These are phyloP conservation scores for Fistulina hepatica DNA, from an alignment of 1,284 basidiomycete genomes.

Conservation along the genomic window DNA sequence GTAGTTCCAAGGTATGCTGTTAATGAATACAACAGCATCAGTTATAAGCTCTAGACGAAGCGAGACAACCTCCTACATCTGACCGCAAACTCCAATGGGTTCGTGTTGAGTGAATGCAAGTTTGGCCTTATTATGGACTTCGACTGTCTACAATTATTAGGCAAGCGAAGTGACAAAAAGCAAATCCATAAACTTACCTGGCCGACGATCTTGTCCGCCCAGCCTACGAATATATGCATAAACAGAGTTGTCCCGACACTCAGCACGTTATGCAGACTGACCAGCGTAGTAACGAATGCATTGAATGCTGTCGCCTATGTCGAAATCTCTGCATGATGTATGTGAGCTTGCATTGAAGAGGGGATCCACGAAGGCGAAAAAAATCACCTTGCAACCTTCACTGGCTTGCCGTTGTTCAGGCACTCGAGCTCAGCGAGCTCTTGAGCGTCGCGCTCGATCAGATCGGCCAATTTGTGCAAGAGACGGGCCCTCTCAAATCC, in stretches of 20 bases:
- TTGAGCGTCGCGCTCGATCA: constrained; percentile 80
- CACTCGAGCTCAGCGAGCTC: constrained; percentile 70
- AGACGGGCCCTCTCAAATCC: constrained; percentile 73
- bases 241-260: background rate
- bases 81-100: constrained; percentile 88
- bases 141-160: constrained; percentile 48
- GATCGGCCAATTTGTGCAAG: constrained; percentile 80
- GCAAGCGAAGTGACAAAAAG: background rate
- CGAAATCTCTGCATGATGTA: constrained; percentile 52
- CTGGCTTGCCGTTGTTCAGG: constrained; percentile 79
- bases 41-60: constrained; percentile 5
- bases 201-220: constrained; percentile 61
- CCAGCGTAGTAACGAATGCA: constrained; percentile 77
- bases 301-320: constrained; percentile 73
- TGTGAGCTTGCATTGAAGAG: constrained; percentile 5
- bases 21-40: constrained; percentile 5
- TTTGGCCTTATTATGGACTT: constrained; percentile 72
- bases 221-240: constrained; percentile 21
- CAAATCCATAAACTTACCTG: constrained; percentile 30
- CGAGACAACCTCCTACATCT: constrained; percentile 54
- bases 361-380: constrained; percentile 9
- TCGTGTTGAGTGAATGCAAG: constrained; percentile 84
- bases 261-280: constrained; percentile 3
- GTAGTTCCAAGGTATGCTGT: constrained; percentile 85
- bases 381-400: constrained; percentile 65